A percentile compares a stretch with the other conserved stretches of the same genome.
Conservation (phyloP, 2,329 filamentous ascomycete genomes). For the Periconia macrospinosa region DNA sequence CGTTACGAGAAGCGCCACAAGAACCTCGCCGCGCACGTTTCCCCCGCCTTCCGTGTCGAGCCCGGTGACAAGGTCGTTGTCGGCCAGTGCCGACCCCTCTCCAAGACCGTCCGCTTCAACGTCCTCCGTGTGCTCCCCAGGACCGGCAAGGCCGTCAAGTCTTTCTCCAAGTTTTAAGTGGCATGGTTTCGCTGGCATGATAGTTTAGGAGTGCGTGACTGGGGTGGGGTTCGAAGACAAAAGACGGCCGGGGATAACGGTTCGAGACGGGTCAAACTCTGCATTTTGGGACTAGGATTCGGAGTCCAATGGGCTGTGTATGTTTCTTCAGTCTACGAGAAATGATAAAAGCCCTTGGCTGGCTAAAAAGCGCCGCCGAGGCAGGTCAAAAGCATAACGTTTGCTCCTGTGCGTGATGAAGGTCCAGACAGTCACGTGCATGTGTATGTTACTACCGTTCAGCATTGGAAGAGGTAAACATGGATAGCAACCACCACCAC, state of each 20-base stretch:
- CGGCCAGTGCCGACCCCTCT: conserved; percentile 98
- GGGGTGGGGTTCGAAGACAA: conserved; percentile 21
- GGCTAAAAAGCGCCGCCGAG: conserved; percentile 37
- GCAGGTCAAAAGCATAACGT: conserved; percentile 34
- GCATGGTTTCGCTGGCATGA: conserved; percentile 25
- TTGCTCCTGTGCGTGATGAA: neutral
- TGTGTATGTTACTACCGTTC: neutral
- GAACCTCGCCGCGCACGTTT: conserved; percentile 99
- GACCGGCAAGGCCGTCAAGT: conserved; percentile 96
- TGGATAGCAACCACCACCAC: no score
- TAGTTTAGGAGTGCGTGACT: conserved; percentile 19
- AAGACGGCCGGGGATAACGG: conserved; percentile 32
- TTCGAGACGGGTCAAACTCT: conserved; percentile 39
- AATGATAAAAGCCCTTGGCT: conserved; percentile 42
- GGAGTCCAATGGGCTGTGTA: conserved; percentile 45
- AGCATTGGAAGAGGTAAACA: no score
- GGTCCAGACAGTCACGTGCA: neutral
- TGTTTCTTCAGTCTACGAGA: conserved; percentile 45
- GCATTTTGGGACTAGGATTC: conserved; percentile 44
- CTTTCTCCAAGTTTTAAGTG: conserved; percentile 96
- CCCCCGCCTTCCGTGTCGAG: conserved; percentile 99
- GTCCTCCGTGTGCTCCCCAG: conserved; percentile 97
- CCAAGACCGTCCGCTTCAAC: conserved; percentile 99
- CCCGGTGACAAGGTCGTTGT: conserved; percentile 99
- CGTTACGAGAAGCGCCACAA: conserved; percentile 99